These are phyloP conservation scores for Tricholoma hemisulphureum DNA, from an alignment of 768 basidiomycete species.

Conservation along the genomic window DNA sequence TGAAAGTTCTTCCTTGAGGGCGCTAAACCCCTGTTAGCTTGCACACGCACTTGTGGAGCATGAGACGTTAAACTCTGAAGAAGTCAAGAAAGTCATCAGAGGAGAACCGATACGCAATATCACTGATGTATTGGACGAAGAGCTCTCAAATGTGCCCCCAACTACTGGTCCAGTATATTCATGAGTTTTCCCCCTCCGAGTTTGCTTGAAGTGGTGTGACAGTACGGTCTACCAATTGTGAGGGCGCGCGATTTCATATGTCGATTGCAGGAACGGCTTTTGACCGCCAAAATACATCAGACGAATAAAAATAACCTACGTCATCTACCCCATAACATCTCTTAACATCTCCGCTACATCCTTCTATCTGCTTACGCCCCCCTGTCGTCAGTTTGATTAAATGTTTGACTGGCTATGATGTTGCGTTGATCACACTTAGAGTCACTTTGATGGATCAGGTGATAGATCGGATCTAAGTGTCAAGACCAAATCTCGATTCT, in stretches of 20 bases:
- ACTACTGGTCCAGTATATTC: neutral
- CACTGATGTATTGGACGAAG: constrained; percentile 62
- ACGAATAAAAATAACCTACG: neutral
- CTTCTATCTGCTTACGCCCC: neutral
- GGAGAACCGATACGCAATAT: constrained; percentile 78
- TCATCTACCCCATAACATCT: neutral
- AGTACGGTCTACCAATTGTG: neutral
- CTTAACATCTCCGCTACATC: too few relatives aligned
- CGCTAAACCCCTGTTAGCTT: constrained; percentile 47
- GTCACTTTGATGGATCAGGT: neutral
- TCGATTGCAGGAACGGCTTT: neutral
- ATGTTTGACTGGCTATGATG: neutral
- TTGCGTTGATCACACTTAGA: too few relatives aligned
- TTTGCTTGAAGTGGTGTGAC: neutral
- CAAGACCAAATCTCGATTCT: too few relatives aligned
- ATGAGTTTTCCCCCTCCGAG: neutral
- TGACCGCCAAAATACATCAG: neutral
- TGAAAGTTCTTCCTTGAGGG: constrained; percentile 2
- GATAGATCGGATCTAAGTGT: neutral
- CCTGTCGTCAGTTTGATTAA: neutral
- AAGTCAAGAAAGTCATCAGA: constrained; percentile 82
- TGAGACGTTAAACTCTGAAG: constrained; percentile 85
- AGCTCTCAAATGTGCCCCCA: constrained; percentile 39
- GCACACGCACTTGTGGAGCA: constrained; percentile 92
- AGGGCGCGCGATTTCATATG: neutral